Conservation (phyloP, 805 yeast species). For the Myxozyma sirexii region DNA sequence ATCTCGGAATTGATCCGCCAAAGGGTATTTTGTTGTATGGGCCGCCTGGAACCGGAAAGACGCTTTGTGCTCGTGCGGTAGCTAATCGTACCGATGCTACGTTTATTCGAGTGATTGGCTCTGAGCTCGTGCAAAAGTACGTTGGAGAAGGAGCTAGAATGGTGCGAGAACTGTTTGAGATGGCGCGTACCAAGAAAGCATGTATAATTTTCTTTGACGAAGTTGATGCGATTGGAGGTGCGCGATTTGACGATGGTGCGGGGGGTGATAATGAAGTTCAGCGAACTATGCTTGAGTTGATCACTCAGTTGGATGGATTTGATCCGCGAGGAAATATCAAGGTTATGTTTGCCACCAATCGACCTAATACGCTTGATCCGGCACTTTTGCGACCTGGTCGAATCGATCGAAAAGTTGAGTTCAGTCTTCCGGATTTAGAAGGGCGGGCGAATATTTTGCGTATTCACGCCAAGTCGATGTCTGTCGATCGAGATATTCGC, state of each 20-base stretch:
- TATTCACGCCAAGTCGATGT: conserved; percentile 96
- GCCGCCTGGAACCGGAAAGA: conserved; percentile 99
- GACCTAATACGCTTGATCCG: conserved; percentile 98
- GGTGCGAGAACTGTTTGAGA: conserved; percentile 97
- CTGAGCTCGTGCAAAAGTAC: conserved; percentile 96
- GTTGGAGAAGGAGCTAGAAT: conserved; percentile 99
- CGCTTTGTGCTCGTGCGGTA: conserved; percentile 97
- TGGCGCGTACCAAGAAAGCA: conserved; percentile 98
- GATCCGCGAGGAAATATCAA: conserved; percentile 98
- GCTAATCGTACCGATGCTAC: conserved; percentile 99
- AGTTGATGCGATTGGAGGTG: conserved; percentile 99
- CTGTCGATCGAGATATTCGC: conserved; percentile 94
- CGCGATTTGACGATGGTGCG: conserved; percentile 99
- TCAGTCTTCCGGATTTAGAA: conserved; percentile 92
- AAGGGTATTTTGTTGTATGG: conserved; percentile 96
- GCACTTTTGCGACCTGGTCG: conserved; percentile 98
- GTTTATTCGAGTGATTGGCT: conserved; percentile 95
- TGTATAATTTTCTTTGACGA: conserved; percentile 98
- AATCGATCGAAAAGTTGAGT: conserved; percentile 97
- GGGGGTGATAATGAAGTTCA: conserved; percentile 98
- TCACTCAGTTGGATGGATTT: conserved; percentile 96
- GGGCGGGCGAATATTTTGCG: conserved; percentile 98
- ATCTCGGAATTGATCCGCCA: conserved; percentile 97
- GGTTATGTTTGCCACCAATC: conserved; percentile 98
- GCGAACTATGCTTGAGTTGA: conserved; percentile 97